Evolutionary conservation across 306 rosid species (phyloP).

Genomic region (Alnus glutinosa): DNA sequence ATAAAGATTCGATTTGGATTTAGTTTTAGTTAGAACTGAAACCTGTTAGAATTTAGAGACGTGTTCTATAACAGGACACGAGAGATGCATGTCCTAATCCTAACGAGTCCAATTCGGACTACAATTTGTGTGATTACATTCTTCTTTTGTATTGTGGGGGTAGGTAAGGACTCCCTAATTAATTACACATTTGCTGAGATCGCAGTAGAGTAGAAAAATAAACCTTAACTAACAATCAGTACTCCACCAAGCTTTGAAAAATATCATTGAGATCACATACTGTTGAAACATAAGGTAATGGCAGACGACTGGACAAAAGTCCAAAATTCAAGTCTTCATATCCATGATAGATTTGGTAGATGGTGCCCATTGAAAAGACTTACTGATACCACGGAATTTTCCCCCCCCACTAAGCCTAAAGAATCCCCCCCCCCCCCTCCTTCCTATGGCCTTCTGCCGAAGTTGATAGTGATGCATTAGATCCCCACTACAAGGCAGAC

Average conservation of each 20-base stretch:
- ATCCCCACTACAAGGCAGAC: slow-evolving; percentile 28
- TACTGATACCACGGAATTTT: slow-evolving; percentile 34
- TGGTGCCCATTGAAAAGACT: slow-evolving; percentile 44
- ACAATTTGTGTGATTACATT: no score
- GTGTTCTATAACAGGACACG: no score
- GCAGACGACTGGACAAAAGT: slow-evolving; percentile 28
- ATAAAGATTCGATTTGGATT: no score
- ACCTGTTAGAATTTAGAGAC: no score
- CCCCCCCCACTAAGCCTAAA: slow-evolving; percentile 22
- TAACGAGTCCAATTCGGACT: no score
- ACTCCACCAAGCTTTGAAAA: neutral
- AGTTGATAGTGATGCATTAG: slow-evolving; percentile 34
- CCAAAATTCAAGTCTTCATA: slow-evolving; percentile 28
- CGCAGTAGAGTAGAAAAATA: neutral
- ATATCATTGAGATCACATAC: no score
- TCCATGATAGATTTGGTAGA: slow-evolving; percentile 40
- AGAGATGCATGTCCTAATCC: no score
- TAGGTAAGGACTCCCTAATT: neutral
- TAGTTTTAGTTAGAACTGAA: no score
- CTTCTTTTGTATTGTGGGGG: no score
- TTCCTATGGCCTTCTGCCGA: slow-evolving; percentile 6
- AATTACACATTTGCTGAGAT: neutral
- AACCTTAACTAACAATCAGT: neutral
- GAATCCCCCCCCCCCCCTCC: neutral
- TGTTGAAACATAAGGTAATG: slow-evolving; percentile 8